Base-by-base conservation (phyloP, 2,329 filamentous ascomycete genomes). In the Aspergillus sergii region DNA sequence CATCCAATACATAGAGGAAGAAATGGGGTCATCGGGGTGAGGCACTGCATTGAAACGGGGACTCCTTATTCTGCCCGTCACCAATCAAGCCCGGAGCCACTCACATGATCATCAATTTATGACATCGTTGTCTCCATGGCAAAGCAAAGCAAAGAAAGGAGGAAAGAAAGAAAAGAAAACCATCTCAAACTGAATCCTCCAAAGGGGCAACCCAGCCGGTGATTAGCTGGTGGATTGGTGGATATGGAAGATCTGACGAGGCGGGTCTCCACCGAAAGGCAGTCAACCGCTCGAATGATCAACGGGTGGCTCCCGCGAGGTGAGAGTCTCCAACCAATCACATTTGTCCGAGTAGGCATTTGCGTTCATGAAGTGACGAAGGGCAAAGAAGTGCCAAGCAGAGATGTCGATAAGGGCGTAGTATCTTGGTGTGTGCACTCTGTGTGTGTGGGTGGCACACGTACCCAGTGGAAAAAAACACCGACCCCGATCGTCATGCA, bases 221-320 rank as follows among this genome's bases (percentile, higher is more conserved):
- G 11, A 14, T 36, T 21, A 36, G 30, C 23, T 9, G 51, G n/a
- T 55, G 39, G 46, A 62, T 58, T 55, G 41, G 64, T 57, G 63
- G 63, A 63, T 58, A 57, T 51, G 57, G 50, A n/a, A 48, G 55
- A 65, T 66, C 61, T 62, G 63, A 65, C 60, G 60, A 56, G 60
- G 50, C 46, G 30, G 50, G 30, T 63, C 63, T 65, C 65, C 65
- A 62, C 65, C 26, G 9, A n/a, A 11, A n/a, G 16, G 45, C 41
- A 41, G 60, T 64, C 59, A 62, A 66, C 62, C 57, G 62, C 62
- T 60, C 60, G 34, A 66, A 66, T 62, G 64, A 65, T 67, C 65
- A 65, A 61, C 65, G 57, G 34, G 50, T 61, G 54, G 55, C 57
- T 61, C 36, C 48, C 50, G 56, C 54, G 34, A 59, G 30, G 30